Percentiles rank a stretch among this genome's conserved stretches.
phyloP scores from a whole-genome alignment of 2,329 filamentous ascomycete genomes.

The Fusarium pseudonygamai region DNA sequence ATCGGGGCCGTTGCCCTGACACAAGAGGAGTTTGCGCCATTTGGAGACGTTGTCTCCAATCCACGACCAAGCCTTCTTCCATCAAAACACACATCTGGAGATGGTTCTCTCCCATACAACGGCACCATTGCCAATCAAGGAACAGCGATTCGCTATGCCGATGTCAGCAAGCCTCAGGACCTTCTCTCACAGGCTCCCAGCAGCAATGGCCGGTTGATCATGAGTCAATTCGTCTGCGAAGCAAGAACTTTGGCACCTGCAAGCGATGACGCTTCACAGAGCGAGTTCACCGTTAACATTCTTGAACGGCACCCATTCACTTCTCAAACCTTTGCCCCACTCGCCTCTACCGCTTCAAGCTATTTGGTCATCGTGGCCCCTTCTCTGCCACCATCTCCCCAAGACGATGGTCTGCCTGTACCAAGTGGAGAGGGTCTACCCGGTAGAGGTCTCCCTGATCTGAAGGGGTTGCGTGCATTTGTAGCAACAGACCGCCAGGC shows the following conservation, averaged over 20 bases:
- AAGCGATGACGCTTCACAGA: constrained; percentile 10
- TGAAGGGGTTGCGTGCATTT: constrained; percentile 77
- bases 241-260: constrained; percentile 43
- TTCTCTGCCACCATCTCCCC: constrained; percentile 61
- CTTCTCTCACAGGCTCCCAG: constrained; percentile 75
- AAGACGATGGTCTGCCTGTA: constrained; percentile 41
- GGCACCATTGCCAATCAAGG: constrained; percentile 81
- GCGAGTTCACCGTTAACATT: constrained; percentile 69
- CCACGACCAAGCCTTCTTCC: constrained; percentile 68
- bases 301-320: constrained; percentile 95
- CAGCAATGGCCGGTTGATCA: constrained; percentile 63
- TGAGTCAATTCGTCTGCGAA: constrained; percentile 90
- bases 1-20: constrained; percentile 74
- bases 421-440: constrained; percentile 55
- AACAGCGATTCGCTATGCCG: constrained; percentile 84
- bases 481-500: constrained; percentile 80
- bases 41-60: constrained; percentile 85
- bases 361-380: constrained; percentile 94
- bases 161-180: constrained; percentile 78
- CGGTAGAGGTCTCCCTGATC: constrained; percentile 75
- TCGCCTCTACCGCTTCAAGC: constrained; percentile 61
- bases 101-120: constrained; percentile 52
- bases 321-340: constrained; percentile 89
- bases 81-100: constrained; percentile 54
- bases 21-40: constrained; percentile 74